Evolutionary conservation across 1,139 yeast species (phyloP), one percentile per base, ranked within the genome.

Genomic region (Candida sp.): DNA sequence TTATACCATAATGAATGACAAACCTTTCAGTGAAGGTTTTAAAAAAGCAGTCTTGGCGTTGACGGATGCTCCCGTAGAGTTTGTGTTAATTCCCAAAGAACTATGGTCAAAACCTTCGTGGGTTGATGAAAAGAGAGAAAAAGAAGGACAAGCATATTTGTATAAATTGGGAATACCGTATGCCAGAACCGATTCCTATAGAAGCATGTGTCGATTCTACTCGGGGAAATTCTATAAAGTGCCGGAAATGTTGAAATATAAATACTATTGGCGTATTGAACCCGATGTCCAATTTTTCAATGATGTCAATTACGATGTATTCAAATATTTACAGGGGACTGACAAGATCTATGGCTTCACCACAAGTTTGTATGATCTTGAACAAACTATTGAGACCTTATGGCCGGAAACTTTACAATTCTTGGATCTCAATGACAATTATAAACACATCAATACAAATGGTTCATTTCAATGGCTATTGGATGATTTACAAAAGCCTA

Each of bases 231-330:
- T 87, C 54, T 85, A 73, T 60, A 71, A 81, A 40, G 75, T 85
- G 48, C 87, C 87, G 2, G 79, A 78, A 45, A 58, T 87, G 57
- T 68, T 55, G 39, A 57, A 63, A 35, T 71, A 67, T 54, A 62
- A 58, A 43, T 87, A 83, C 64, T 87, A 85, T 60, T 87, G 95
- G 95, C 70, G 95, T 46, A 75, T 87, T 36, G 95, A 87, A 59
- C 95, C 95, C n/a, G 68, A 69, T 41, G 88, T 89, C 1, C 67
- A 74, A 29, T 86, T 82, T 57, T 85, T 66, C 58, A 81, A 87
- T 52, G 80, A 82, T 45, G 62, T 87, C 39, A 80, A 86, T 47
- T 87, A 87, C 57, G 95, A 87, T 53, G 83, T 86, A 5, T 87
- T 87, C 70, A 82, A 80, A 52, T 87, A 82, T 60, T 77, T 87